Base-by-base conservation (phyloP, 2,329 filamentous ascomycete genomes). In the Colletotrichum sp. region DNA sequence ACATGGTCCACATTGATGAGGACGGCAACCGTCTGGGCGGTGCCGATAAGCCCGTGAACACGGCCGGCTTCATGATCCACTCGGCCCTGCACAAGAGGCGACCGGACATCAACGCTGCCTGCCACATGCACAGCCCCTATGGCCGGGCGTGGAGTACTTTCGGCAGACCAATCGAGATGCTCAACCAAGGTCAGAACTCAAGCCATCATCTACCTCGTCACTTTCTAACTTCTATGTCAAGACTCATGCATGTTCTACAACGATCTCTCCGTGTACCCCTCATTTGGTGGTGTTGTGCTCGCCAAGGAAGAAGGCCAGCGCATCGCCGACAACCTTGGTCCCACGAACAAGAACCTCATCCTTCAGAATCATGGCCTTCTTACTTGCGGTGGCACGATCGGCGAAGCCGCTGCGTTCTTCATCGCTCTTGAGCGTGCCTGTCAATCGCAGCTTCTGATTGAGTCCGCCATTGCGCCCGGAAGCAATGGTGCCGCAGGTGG, bases 371-470 rank as follows among this genome's bases (percentile, higher is more conserved):
- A 95, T 80, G 94, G 93, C 0, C 83, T 95, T 6, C 81, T 95
- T 56, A 94, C 92, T 0, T 91, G 93, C 0, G 93, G 94, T 1
- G 80, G 82, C 1, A 95, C 93, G 0, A 92, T 95, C 4, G 93
- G 94, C 76, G 93, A 95, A 82, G 93, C 93, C 0, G 92, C 92
- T 0, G 94, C 91, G 77, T 84, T 94, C 69, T 95, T 94, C 80
- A 91, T 90, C 4, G 83, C 92, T 5, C 87, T 95, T 78, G 94
- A 95, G 82, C 87, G 92, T 55, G 90, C 90, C 12, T 95, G 94
- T 78, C 88, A 92, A 69, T 87, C 93, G 12, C 94, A 95, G 82
- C 83, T 95, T 43, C 84, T 90, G 71, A 90, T 91, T 16, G 93
- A 95, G 82, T 91, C 92, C 0, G 93, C 93, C 58, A 81, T 59